Evolutionary conservation across 2,329 filamentous ascomycete species (phyloP), one percentile per base, ranked within the genome.

Genomic region (Amauroascus verrucosus): DNA sequence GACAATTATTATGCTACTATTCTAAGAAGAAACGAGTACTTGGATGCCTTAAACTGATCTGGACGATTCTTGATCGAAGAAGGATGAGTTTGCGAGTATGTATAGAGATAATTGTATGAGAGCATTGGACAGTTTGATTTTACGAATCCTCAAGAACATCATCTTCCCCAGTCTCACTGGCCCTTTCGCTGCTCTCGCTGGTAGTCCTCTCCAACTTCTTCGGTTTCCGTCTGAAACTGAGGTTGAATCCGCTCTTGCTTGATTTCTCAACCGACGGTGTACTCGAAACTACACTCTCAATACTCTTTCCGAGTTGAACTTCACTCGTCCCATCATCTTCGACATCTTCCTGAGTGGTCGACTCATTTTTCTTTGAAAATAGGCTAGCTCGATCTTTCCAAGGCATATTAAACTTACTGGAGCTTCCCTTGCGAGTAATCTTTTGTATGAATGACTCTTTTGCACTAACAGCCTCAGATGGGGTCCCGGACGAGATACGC

Each of bases 391-490:
- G 71, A 52, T 76, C 73, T 60, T 76, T 76, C 74, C 74, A 77
- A 13, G 72, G 72, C 47, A 70, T 66, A 55, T 73, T 75, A 60
- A 76, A 76, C 56, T 75, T 77, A 64, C 72, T 70, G 9, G 72
- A 74, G 59, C 71, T 75, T 48, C 73, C 70, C 57, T 76, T 77
- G 49, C 74, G 71, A 6, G 73, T 75, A 53, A 77, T 72, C 57
- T 75, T 76, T 53, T 73, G 74, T 55, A 77, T 76, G 51, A 77
- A 73, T 6, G 73, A 75, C 56, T 75, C 74, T 57, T 75, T 76
- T 5, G 69, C 64, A 33, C 62, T 65, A 44, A 63, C 60, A 48
- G 67, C 66, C 47, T 75, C 72, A 4, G 66, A 63, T 11, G 70
- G 70, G 9, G 71, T 66, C 13, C 64, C 66, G 5, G 73, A 75